phyloP scores from a whole-genome alignment of 2,329 filamentous ascomycete genomes.

The Apiospora malaysiana region DNA sequence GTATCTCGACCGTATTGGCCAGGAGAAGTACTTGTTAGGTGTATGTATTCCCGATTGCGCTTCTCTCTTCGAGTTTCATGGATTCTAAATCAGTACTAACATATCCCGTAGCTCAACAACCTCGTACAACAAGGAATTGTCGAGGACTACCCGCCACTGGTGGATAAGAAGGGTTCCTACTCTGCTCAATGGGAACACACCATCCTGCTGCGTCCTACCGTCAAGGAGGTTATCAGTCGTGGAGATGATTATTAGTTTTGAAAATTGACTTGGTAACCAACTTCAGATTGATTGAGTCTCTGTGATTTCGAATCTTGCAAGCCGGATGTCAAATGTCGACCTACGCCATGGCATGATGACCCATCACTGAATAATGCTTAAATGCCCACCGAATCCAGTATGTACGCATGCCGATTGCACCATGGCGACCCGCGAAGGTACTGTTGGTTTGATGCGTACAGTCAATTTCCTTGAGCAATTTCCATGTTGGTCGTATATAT shows the following conservation, averaged over 20 bases:
- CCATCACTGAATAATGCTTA: no score
- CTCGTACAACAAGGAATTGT: conserved; percentile 84
- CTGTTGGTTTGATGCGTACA: background rate
- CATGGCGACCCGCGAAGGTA: no score
- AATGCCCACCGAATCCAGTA: background rate
- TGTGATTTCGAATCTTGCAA: background rate
- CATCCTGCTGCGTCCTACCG: conserved; percentile 76
- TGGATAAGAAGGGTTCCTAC: conserved; percentile 92
- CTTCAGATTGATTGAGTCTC: background rate
- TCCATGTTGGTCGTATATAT: background rate
- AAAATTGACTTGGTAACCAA: background rate
- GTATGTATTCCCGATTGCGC: conserved; percentile 58
- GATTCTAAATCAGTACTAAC: conserved; percentile 37
- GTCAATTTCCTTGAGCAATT: background rate
- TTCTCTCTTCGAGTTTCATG: no score
- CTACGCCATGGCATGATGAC: background rate
- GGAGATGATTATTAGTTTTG: conserved; percentile 77
- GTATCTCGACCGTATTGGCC: conserved; percentile 87
- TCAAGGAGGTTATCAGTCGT: conserved; percentile 87
- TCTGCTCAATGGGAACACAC: conserved; percentile 95
- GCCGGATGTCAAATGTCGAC: no score
- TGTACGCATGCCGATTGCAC: no score
- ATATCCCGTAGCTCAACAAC: conserved; percentile 72
- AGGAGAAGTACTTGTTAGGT: conserved; percentile 91
- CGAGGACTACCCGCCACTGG: conserved; percentile 86